Evolutionary conservation across 2,329 filamentous ascomycete species (phyloP), one percentile per base, ranked within the genome.

Genomic region (Curvularia hawaiiensis): DNA sequence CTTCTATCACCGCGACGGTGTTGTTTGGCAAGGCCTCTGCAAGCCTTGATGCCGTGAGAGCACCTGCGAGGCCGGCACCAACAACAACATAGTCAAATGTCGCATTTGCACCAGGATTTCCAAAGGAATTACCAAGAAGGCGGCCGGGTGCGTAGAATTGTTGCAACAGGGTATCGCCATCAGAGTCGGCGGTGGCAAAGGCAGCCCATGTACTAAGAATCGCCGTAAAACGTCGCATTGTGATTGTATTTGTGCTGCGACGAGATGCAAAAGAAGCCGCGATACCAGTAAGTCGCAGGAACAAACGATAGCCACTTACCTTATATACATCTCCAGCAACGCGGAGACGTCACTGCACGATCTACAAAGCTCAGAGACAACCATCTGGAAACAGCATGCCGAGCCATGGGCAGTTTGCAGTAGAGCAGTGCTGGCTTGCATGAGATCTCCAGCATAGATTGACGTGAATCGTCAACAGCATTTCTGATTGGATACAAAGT

Each of bases 71-170:
- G 22, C 69, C 69, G 11, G 64, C 69, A 9, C 69, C 69, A 12
- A 72, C 55, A 12, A 72, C 51, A 8, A 72, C 55, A 50, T 71
- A 69, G 44, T 71, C 67, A 53, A 53, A 71, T 5, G 69, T 67
- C 18, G 56, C 58, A 40, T 67, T 68, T 11, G 52, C 30, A n/a
- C 56, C 58, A 8, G 68, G 67, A 16, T 68, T 62, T 16, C 70
- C 70, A 8, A 62, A 62, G 4, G 46, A 54, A 24, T 56, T 59
- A 22, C 59, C 59, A 14, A 55, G 44, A 4, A 61, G 49, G 1
- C 54, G 54, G 10, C 58, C 26, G 18, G 54, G 58, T 28, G 58
- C 58, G 14, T 58, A 58, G 33, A 60, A 60, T 33, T 60, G 58
- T 20, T 54, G 50, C 3, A 60, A 30, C 30, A 58, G 41, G 16